Conservation (phyloP, 1,139 yeast genomes). For the Diutina neorugosa region DNA sequence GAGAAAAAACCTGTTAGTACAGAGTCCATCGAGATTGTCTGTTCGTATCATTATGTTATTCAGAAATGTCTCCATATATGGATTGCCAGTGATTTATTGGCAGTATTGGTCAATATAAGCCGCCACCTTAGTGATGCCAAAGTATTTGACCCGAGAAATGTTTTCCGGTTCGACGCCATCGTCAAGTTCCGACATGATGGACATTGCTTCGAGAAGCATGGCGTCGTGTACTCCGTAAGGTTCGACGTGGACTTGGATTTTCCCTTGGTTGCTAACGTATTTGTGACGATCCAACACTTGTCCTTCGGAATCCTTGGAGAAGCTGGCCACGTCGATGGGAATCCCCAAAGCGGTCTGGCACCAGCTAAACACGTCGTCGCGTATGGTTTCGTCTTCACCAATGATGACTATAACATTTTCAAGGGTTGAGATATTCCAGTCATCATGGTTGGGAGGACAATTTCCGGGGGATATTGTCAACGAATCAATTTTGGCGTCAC, state of each 20-base stretch:
- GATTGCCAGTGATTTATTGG: not conserved
- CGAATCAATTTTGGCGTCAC: not conserved
- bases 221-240: conserved; percentile 37
- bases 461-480: conserved; percentile 1
- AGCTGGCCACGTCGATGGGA: not conserved
- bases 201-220: conserved; percentile 20
- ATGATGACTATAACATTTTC: not conserved
- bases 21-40: too few species aligned
- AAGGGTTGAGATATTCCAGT: conserved; percentile 5
- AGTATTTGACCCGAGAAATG: not conserved
- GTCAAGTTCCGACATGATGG: conserved; percentile 7
- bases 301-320: not conserved
- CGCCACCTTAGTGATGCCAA: not conserved
- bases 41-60: not conserved
- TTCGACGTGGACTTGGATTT: conserved; percentile 19
- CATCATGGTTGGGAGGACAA: not conserved
- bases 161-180: not conserved
- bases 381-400: conserved; percentile 4
- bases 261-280: conserved; percentile 6
- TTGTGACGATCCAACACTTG: not conserved
- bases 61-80: not conserved
- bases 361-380: conserved; percentile 3
- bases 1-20: too few species aligned
- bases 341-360: not conserved
- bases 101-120: not conserved